A percentile compares a stretch with the other conserved stretches of the same genome.
These are phyloP conservation scores for Pestalotiopsis sp. DNA, from an alignment of 2,329 filamentous ascomycete species.

Conservation along the genomic window DNA sequence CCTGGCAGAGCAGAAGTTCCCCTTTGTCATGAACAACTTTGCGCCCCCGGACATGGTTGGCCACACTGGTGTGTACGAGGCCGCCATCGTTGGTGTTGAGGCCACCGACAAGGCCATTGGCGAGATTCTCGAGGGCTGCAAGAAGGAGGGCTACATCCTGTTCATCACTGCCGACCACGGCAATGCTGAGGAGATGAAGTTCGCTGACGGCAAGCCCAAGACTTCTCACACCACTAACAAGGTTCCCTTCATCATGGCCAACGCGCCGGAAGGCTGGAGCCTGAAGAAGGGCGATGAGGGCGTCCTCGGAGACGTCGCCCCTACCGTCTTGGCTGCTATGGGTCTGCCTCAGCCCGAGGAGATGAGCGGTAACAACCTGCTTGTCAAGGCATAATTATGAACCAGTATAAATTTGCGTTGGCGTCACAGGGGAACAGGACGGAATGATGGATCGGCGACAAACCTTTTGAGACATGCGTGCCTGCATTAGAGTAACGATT, in stretches of 20 bases:
- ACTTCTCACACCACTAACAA: slow-evolving; percentile 98
- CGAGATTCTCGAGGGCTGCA: slow-evolving; percentile 89
- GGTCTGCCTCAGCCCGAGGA: slow-evolving; percentile 86
- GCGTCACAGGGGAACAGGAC: not conserved
- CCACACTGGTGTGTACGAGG: slow-evolving; percentile 96
- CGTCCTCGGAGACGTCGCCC: slow-evolving; percentile 95
- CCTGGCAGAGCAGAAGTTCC: slow-evolving; percentile 81
- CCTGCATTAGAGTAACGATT: not conserved
- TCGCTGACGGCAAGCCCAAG: slow-evolving; percentile 92
- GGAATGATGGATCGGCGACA: not conserved
- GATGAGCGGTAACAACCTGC: slow-evolving; percentile 86
- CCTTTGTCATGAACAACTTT: slow-evolving; percentile 99
- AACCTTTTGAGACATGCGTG: not conserved
- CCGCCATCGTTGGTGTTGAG: slow-evolving; percentile 80
- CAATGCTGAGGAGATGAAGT: slow-evolving; percentile 99
- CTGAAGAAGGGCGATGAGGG: slow-evolving; percentile 77
- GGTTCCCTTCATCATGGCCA: slow-evolving; percentile 97
- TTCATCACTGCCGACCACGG: slow-evolving; percentile 98
- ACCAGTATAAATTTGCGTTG: not conserved
- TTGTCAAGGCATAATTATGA: slow-evolving; percentile 68
- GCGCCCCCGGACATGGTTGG: slow-evolving; percentile 99
- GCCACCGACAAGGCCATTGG: slow-evolving; percentile 95
- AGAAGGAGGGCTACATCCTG: slow-evolving; percentile 88
- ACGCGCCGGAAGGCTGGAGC: slow-evolving; percentile 87
- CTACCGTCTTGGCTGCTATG: slow-evolving; percentile 91